These are phyloP conservation scores for Vitis hybrid DNA, from an alignment of 177 flowering plant species.

Conservation along the genomic window DNA sequence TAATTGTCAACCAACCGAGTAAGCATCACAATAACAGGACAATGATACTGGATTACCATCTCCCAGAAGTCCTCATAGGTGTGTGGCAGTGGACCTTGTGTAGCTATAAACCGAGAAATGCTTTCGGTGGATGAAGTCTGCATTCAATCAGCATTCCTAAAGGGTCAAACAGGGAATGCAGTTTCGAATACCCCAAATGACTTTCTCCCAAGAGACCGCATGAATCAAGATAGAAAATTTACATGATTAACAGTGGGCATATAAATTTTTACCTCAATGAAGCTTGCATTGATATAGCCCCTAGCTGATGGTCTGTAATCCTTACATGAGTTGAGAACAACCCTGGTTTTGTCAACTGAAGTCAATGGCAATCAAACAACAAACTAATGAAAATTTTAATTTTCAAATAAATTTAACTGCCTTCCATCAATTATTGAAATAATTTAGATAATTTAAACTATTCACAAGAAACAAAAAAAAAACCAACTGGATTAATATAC, in stretches of 20 bases:
- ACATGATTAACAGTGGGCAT: not conserved
- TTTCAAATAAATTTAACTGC: not conserved
- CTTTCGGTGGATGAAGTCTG: conserved; percentile 55
- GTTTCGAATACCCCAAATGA: not conserved
- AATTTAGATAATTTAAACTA: not conserved
- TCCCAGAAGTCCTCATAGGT: conserved; percentile 98
- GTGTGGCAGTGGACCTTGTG: conserved; percentile 92
- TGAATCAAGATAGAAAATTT: not conserved
- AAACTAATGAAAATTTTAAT: not conserved
- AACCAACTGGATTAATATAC: conserved; percentile 27
- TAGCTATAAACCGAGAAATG: conserved; percentile 78
- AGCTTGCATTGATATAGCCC: conserved; percentile 95
- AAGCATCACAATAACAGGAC: conserved; percentile 91
- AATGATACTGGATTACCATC: conserved; percentile 79
- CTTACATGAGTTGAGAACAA: conserved; percentile 62
- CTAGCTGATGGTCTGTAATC: conserved; percentile 58
- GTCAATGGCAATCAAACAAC: conserved; percentile 8
- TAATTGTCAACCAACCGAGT: conserved; percentile 80
- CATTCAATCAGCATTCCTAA: conserved; percentile 23
- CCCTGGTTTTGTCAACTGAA: conserved; percentile 80
- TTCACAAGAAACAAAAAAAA: not conserved
- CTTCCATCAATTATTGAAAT: not conserved
- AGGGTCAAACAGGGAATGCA: conserved; percentile 9
- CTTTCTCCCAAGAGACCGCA: conserved; percentile 5
- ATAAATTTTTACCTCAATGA: conserved; percentile 43